Conservation (phyloP, 306 rosid genomes). For the Cucurbita pepo region DNA sequence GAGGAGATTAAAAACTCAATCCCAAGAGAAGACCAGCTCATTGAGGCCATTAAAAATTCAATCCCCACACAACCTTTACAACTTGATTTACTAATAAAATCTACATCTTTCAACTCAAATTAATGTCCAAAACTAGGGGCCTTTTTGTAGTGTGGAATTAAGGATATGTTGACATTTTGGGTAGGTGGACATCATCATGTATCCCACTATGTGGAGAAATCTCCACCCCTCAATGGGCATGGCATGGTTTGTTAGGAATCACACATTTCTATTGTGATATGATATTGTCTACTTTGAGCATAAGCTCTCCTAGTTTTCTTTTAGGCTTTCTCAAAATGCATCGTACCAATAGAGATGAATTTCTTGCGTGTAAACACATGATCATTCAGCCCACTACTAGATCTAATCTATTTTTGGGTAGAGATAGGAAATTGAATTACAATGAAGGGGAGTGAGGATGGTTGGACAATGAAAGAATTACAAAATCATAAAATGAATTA, state of each 20-base stretch:
- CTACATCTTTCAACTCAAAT: not conserved
- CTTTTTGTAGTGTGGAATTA: not conserved
- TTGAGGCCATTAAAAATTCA: not conserved
- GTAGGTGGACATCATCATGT: not conserved
- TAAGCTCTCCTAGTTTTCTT: rapidly evolving
- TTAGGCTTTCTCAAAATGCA: no score
- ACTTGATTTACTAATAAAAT: not conserved
- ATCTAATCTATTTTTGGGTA: no score
- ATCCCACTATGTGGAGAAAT: not conserved
- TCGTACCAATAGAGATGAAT: no score
- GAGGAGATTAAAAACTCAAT: no score
- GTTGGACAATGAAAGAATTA: no score
- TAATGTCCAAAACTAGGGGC: not conserved
- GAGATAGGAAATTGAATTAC: not conserved
- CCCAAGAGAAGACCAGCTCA: not conserved
- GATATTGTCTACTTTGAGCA: no score
- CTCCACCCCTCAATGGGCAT: not conserved
- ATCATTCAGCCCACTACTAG: no score
- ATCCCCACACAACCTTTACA: not conserved
- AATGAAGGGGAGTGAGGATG: not conserved
- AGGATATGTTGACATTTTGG: not conserved
- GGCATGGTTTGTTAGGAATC: no score
- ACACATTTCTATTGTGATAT: rapidly evolving
- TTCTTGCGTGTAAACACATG: no score
- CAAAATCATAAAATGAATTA: no score